Percentiles rank a stretch among this genome's conserved stretches.
These are phyloP conservation scores for Termitomyces sp. DNA, from an alignment of 768 basidiomycete genomes.

Conservation along the genomic window DNA sequence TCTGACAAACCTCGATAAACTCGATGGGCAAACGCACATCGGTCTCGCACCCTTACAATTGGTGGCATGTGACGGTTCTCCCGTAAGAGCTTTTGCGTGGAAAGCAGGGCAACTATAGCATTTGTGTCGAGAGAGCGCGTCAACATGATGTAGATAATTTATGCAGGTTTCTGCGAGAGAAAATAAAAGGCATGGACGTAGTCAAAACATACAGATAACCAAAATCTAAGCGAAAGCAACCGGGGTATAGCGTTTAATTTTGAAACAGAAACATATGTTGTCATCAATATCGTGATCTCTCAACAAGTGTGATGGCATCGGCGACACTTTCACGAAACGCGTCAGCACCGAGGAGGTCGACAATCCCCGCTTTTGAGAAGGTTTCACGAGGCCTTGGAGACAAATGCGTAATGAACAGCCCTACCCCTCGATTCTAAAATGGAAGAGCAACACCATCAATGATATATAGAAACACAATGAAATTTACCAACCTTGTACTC, in stretches of 20 bases:
- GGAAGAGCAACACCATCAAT: not conserved
- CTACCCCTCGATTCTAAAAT: conserved; percentile 42
- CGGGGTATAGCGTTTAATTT: not conserved
- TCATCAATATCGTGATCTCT: conserved; percentile 16
- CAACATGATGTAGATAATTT: not conserved
- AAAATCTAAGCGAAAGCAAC: not conserved
- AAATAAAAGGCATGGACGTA: not conserved
- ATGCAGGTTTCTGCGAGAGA: not conserved
- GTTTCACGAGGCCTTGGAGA: conserved; percentile 29
- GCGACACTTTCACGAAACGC: conserved; percentile 46
- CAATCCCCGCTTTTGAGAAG: conserved; percentile 46
- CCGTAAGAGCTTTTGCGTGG: conserved; percentile 63
- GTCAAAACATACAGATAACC: not conserved
- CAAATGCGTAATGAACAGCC: conserved; percentile 47
- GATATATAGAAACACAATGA: not conserved
- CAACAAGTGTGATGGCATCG: conserved; percentile 42
- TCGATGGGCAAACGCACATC: conserved; percentile 32
- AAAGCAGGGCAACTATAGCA: conserved; percentile 7
- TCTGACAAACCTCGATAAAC: conserved; percentile 43
- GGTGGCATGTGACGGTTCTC: conserved; percentile 59
- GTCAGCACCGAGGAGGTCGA: conserved; percentile 40
- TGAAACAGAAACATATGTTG: not conserved
- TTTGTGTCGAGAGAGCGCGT: not conserved
- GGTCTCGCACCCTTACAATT: conserved; percentile 56
- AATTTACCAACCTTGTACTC: conserved; percentile 59